Evolutionary conservation across 371 early-diverging fungal species (phyloP).

Genomic region (Cokeromyces recurvatus): DNA sequence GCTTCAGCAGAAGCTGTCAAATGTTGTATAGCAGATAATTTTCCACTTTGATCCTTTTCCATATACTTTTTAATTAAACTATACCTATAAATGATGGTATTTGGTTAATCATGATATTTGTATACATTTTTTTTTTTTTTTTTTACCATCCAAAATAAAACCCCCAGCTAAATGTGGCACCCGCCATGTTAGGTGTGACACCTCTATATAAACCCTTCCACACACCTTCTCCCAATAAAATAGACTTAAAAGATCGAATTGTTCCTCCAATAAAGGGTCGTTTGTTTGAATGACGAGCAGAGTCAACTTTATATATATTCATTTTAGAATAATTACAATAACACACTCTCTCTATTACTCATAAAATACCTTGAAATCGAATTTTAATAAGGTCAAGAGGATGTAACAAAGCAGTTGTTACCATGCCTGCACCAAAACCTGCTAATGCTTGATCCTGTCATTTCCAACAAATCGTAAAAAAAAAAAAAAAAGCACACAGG

Average conservation of each 20-base stretch:
- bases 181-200: slow-evolving; percentile 84
- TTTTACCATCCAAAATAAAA: slow-evolving; percentile 90
- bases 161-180: slow-evolving; percentile 92
- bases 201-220: slow-evolving; percentile 86
- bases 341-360: too few species aligned
- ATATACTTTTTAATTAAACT: slow-evolving; percentile 72
- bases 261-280: slow-evolving; percentile 65
- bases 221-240: slow-evolving; percentile 51
- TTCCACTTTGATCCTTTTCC: slow-evolving; percentile 56
- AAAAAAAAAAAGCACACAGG: neutral
- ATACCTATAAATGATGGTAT: slow-evolving; percentile 47
- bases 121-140: neutral
- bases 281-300: slow-evolving; percentile 30
- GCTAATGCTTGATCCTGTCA: slow-evolving; percentile 84
- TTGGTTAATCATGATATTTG: neutral
- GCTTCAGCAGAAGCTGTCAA: slow-evolving; percentile 78
- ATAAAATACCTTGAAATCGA: slow-evolving; percentile 72
- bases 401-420: slow-evolving; percentile 80
- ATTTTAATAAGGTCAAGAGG: slow-evolving; percentile 93
- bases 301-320: slow-evolving; percentile 39
- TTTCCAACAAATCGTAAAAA: neutral
- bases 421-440: slow-evolving; percentile 83
- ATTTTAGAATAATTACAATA: too few species aligned
- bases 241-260: slow-evolving; percentile 54
- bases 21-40: slow-evolving; percentile 68